Conservation (phyloP, 495 filamentous ascomycete species). For the Tuber melanosporum region DNA sequence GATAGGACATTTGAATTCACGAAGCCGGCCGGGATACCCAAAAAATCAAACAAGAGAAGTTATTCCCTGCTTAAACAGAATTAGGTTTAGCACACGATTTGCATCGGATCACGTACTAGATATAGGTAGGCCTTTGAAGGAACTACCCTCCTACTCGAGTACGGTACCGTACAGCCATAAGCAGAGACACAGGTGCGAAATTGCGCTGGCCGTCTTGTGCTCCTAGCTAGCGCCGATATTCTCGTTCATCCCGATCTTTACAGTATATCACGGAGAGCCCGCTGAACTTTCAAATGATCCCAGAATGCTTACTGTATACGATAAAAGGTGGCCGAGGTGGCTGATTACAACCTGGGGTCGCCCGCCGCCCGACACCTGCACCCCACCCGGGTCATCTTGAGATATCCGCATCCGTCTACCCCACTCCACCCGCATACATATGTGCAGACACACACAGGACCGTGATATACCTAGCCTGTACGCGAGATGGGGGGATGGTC, state of each 20-base stretch:
- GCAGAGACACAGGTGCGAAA: too few species aligned
- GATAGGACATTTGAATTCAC: neutral
- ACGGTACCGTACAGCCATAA: too few species aligned
- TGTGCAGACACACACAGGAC: neutral
- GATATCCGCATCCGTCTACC: neutral
- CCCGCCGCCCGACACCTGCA: neutral
- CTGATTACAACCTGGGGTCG: too few species aligned
- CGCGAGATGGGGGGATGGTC: neutral
- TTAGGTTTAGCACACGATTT: neutral
- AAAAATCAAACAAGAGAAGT: neutral
- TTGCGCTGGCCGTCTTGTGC: neutral
- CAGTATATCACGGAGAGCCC: too few species aligned
- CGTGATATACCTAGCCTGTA: neutral
- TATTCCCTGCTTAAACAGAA: neutral
- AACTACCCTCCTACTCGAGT: neutral
- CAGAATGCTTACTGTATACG: too few species aligned
- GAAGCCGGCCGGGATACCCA: neutral
- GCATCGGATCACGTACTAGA: neutral
- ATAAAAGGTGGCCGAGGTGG: too few species aligned
- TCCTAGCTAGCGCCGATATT: neutral
- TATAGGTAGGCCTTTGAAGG: neutral
- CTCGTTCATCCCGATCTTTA: too few species aligned
- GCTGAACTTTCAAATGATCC: too few species aligned
- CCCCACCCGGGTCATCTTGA: neutral
- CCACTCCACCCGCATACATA: neutral